Evolutionary conservation across 163 green algal genomes (phyloP).

Genomic region (Picocystis sp.): DNA sequence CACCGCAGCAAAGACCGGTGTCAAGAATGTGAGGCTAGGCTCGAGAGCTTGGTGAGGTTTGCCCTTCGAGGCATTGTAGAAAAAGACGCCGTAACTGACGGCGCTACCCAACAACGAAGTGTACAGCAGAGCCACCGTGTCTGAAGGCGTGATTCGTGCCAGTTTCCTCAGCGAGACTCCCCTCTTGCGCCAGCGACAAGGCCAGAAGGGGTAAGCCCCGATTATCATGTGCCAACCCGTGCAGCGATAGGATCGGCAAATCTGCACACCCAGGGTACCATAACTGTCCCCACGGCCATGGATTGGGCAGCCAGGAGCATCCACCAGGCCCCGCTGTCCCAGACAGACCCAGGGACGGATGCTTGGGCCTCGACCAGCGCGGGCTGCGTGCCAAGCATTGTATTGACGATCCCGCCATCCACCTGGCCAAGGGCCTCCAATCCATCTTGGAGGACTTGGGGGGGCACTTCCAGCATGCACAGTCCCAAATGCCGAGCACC

Average conservation of each 20-base stretch:
- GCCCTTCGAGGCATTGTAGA: slow-evolving; percentile 50
- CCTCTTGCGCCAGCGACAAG: slow-evolving; percentile 32
- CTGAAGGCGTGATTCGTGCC: slow-evolving; percentile 28
- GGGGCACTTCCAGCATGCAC: slow-evolving; percentile 55
- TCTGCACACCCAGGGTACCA: slow-evolving; percentile 52
- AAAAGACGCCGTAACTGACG: slow-evolving; percentile 76
- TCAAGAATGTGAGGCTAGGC: slow-evolving; percentile 82
- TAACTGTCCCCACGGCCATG: slow-evolving; percentile 79
- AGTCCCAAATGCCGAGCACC: slow-evolving; percentile 52
- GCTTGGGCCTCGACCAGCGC: background rate
- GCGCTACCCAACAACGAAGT: slow-evolving; percentile 65
- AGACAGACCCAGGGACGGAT: slow-evolving; percentile 21
- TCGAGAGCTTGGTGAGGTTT: slow-evolving; percentile 67
- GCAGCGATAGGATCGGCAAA: slow-evolving; percentile 68
- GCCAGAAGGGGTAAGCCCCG: slow-evolving; percentile 45
- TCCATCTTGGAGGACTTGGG: slow-evolving; percentile 7
- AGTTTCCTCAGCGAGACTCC: slow-evolving; percentile 24
- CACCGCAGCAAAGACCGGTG: slow-evolving; percentile 51
- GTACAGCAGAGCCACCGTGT: slow-evolving; percentile 35
- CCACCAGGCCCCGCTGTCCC: slow-evolving; percentile 61
- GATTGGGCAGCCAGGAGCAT: slow-evolving; percentile 80
- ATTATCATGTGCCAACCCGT: slow-evolving; percentile 89
- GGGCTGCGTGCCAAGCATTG: slow-evolving; percentile 5
- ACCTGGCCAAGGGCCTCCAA: background rate
- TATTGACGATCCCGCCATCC: background rate